phyloP scores from a whole-genome alignment of 2,329 filamentous ascomycete genomes.

The Aspergillus nomiae region DNA sequence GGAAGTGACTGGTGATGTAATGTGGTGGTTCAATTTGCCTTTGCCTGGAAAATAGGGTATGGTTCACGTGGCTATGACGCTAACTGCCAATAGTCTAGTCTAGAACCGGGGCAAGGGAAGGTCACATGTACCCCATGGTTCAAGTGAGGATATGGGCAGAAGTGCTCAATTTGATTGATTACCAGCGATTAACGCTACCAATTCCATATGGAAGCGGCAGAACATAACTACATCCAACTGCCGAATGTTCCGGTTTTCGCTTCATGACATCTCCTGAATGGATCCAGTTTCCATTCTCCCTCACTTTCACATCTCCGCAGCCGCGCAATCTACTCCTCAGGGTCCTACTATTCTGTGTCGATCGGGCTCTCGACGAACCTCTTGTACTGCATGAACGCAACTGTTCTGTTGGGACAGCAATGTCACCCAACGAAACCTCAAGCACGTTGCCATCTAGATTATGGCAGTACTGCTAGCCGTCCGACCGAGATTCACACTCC shows the following conservation, averaged over 20 bases:
- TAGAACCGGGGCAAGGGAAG: slow-evolving; percentile 1
- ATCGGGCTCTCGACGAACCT: slow-evolving; percentile 47
- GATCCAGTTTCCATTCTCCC: neutral
- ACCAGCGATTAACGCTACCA: neutral
- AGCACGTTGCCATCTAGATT: slow-evolving; percentile 54
- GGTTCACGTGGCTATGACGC: neutral
- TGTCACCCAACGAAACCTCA: slow-evolving; percentile 52
- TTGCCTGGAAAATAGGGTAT: neutral
- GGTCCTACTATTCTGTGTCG: slow-evolving; percentile 49
- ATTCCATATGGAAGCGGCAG: neutral
- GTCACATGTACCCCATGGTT: neutral
- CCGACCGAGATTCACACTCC: slow-evolving; percentile 52
- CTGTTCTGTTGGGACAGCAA: slow-evolving; percentile 40
- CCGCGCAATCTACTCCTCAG: slow-evolving; percentile 39
- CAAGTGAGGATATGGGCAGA: no score
- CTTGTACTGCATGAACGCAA: slow-evolving; percentile 40
- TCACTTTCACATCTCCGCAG: neutral
- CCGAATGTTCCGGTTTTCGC: neutral
- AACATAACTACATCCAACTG: neutral
- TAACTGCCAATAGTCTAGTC: neutral
- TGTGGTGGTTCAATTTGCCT: neutral
- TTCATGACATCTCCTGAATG: neutral
- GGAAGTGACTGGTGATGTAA: neutral
- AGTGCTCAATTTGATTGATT: neutral
- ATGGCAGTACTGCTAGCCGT: slow-evolving; percentile 42